Percentiles rank a stretch among this genome's conserved stretches.
phyloP scores from a whole-genome alignment of 2,329 filamentous ascomycete genomes.

The Ophiocordyceps australis region DNA sequence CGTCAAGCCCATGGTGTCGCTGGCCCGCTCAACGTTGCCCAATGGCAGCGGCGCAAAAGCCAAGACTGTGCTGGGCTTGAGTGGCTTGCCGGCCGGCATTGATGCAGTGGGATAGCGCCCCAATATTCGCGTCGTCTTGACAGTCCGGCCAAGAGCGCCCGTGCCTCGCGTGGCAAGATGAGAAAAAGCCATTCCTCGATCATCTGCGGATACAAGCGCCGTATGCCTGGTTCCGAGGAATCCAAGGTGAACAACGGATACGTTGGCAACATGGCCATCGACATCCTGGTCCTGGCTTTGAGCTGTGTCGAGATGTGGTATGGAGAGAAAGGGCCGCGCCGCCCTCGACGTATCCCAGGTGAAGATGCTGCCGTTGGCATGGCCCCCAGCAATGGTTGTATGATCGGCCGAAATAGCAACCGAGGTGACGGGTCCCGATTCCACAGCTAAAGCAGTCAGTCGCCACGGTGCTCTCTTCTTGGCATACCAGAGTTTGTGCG shows the following conservation, averaged over 20 bases:
- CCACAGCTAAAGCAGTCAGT: conserved; percentile 46
- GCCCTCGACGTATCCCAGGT: conserved; percentile 83
- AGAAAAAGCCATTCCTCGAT: conserved; percentile 93
- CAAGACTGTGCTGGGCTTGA: conserved; percentile 88
- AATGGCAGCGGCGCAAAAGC: conserved; percentile 81
- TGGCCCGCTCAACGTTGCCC: conserved; percentile 82
- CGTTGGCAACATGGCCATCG: conserved; percentile 69
- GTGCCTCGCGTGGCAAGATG: conserved; percentile 86
- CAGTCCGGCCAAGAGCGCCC: conserved; percentile 64
- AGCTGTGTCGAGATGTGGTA: conserved; percentile 54
- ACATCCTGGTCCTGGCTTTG: conserved; percentile 45
- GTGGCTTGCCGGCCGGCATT: conserved; percentile 40
- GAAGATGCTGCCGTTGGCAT: conserved; percentile 81
- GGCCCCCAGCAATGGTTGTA: conserved; percentile 75
- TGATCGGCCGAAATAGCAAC: conserved; percentile 89
- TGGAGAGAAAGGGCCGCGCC: conserved; percentile 76
- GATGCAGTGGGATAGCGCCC: conserved; percentile 71
- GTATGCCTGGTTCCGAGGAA: conserved; percentile 90
- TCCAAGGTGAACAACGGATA: conserved; percentile 74
- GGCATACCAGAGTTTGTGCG: too few relatives aligned
- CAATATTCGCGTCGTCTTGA: conserved; percentile 80
- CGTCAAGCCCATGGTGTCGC: conserved; percentile 76
- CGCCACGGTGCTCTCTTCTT: too few relatives aligned
- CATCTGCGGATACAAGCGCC: conserved; percentile 85
- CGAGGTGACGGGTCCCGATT: conserved; percentile 74